phyloP scores from a whole-genome alignment of 2,329 filamentous ascomycete genomes.

The Helicocarpus griseus region DNA sequence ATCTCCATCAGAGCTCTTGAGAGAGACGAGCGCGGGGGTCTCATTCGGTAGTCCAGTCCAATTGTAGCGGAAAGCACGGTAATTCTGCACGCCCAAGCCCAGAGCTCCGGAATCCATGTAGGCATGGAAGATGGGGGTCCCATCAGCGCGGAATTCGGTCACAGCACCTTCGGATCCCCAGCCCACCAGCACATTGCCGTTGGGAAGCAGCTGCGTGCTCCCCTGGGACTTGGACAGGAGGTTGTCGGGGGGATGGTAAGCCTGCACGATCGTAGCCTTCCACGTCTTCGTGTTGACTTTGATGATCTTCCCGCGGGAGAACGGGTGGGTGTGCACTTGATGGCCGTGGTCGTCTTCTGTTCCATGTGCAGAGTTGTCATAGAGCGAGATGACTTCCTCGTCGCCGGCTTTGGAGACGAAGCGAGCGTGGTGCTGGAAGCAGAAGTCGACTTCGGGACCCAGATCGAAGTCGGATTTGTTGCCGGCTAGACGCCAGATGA shows the following conservation, averaged over 20 bases:
- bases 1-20: slow-evolving; percentile 20
- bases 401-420: too few species aligned
- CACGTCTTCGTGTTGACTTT: too few species aligned
- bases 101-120: slow-evolving; percentile 27
- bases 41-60: slow-evolving; percentile 31
- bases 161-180: slow-evolving; percentile 46
- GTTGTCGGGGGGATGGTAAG: slow-evolving; percentile 40
- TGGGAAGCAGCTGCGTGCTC: slow-evolving; percentile 45
- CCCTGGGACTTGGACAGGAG: slow-evolving; percentile 44
- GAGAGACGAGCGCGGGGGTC: slow-evolving; percentile 28
- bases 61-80: slow-evolving; percentile 30
- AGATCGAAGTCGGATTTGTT: too few species aligned
- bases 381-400: too few species aligned
- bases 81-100: slow-evolving; percentile 25
- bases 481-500: too few species aligned
- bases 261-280: too few species aligned
- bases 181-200: slow-evolving; percentile 46
- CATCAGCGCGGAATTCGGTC: slow-evolving; percentile 32
- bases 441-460: too few species aligned
- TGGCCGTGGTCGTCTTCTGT: too few species aligned
- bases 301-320: too few species aligned
- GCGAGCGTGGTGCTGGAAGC: too few species aligned
- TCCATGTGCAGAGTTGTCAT: too few species aligned
- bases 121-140: slow-evolving; percentile 29
- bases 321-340: too few species aligned